Percentiles rank a stretch among this genome's conserved stretches.
Evolutionary conservation across 208 protist genomes (phyloP).

Genomic region (Trichomonas vaginalis): DNA sequence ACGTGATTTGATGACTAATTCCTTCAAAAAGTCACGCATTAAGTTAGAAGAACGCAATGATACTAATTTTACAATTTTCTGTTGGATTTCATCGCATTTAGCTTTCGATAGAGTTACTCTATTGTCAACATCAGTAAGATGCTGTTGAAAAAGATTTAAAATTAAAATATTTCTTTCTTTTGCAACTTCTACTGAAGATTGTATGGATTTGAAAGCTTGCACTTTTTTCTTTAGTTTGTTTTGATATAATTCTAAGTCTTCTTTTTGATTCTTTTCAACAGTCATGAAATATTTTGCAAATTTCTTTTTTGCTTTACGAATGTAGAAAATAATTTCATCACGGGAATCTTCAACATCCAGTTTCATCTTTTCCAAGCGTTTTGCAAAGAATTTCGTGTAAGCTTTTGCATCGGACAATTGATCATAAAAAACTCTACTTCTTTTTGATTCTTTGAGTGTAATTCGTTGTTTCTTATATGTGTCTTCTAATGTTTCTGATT

Average conservation of each 20-base stretch:
- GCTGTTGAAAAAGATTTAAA: background rate
- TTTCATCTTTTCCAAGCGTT: background rate
- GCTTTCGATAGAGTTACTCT: background rate
- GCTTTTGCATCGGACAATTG: background rate
- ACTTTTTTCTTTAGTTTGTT: background rate
- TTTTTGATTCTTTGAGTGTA: background rate
- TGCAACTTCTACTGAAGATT: background rate
- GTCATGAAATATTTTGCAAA: background rate
- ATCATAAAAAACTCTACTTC: background rate
- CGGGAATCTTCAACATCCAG: background rate
- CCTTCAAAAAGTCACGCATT: background rate
- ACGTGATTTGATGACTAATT: background rate
- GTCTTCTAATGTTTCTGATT: background rate
- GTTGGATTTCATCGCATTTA: background rate
- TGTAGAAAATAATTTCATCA: background rate
- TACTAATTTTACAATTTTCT: background rate
- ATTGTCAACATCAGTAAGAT: background rate
- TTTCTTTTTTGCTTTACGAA: background rate
- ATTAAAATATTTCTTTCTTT: background rate
- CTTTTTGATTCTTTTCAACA: background rate
- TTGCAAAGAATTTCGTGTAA: background rate
- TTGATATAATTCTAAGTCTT: background rate
- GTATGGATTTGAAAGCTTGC: background rate
- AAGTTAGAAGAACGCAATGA: background rate
- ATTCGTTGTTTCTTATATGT: background rate